Evolutionary conservation across 805 yeast genomes (phyloP), one percentile per base, ranked within the genome.

Genomic region (Lachancea nothofagi): DNA sequence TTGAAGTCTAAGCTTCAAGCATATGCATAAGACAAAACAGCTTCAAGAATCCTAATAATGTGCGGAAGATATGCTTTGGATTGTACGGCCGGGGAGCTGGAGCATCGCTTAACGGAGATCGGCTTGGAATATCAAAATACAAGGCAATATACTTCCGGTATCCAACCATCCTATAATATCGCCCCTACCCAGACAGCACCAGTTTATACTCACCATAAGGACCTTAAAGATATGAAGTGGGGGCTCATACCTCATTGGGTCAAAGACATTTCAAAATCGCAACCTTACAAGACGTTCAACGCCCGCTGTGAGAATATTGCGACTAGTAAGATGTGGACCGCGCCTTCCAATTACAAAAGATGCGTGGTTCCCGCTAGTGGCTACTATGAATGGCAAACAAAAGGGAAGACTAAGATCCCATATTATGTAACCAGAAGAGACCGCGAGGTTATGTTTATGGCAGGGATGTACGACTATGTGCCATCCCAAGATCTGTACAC

Each of bases 321-420:
- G 8, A 50, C 51, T 0, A 68, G 71, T 30, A 64, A 69, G 17
- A 59, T 81, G 29, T 88, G 95, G 95, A 66, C 66, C 5, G 45
- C 66, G 1, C 66, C 75, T 4, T 62, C 70, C 26, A 61, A 69
- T 18, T 61, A 61, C 7, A 64, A 66, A 4, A 65, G 96, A 27
- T 88, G 96, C 56, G 78, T 81, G 1, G 75, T 87, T 0, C 90
- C 95, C 0, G 71, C 84, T 28, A 73, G 75, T 51, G 96, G 96
- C 0, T 89, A 89, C 59, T 89, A 75, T 54, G 97, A 89, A 60
- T 89, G 97, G 96, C 47, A 52, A 13, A 45, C 54, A 2, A 42
- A 40, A 13, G 55, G 53, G 8, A 64, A 55, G 38, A 61, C 64
- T 7, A 81, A 77, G 53, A 57, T 59, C 0, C 96, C 96, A 0